phyloP scores from a whole-genome alignment of 805 yeast species.

The Nakazawaea holstii region DNA sequence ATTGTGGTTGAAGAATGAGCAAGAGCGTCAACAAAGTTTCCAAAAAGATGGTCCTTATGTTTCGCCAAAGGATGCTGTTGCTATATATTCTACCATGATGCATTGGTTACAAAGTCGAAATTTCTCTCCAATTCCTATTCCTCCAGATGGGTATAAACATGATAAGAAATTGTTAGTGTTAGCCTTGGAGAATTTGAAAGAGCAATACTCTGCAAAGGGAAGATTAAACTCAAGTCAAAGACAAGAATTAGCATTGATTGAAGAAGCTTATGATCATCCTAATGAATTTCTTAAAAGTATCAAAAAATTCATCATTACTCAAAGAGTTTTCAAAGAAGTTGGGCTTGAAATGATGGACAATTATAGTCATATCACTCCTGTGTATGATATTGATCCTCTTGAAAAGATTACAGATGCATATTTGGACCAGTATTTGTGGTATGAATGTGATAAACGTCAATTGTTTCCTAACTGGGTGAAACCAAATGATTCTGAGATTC shows the following conservation, averaged over 20 bases:
- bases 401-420: conserved; percentile 97
- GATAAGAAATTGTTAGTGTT: conserved; percentile 86
- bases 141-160: conserved; percentile 86
- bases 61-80: conserved; percentile 82
- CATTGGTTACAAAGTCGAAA: conserved; percentile 84
- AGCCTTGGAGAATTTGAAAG: conserved; percentile 86
- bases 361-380: conserved; percentile 78
- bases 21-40: conserved; percentile 75
- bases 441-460: conserved; percentile 82
- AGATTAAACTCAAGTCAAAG: conserved; percentile 81
- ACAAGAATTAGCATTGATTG: conserved; percentile 89
- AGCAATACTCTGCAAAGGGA: conserved; percentile 67
- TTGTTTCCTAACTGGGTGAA: conserved; percentile 95
- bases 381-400: conserved; percentile 81
- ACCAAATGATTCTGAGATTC: conserved; percentile 90
- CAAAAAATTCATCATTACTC: conserved; percentile 77
- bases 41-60: conserved; percentile 85
- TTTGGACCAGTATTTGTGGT: conserved; percentile 93
- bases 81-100: conserved; percentile 81
- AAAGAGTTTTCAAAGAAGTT: conserved; percentile 88
- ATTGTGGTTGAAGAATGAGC: conserved; percentile 89
- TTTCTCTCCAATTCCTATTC: conserved; percentile 88
- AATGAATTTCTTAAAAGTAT: conserved; percentile 85
- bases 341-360: conserved; percentile 88
- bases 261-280: conserved; percentile 95